Base-by-base conservation (phyloP, 352 stramenopile species). In the Thalassiosira mediterranea region DNA sequence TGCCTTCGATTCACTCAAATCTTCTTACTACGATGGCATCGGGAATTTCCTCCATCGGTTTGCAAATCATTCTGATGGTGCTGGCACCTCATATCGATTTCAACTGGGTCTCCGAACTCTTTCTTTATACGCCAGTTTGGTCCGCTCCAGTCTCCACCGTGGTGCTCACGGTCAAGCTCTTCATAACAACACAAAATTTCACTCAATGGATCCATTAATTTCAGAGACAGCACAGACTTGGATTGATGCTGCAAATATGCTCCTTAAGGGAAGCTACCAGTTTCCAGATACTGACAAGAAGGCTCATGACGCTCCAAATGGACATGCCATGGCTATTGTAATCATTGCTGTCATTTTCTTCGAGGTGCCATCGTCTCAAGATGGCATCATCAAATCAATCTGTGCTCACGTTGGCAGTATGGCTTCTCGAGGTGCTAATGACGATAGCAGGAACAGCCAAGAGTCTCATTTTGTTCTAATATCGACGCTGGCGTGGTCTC, bases 261-360 rank as follows among this genome's bases (percentile, higher is more conserved):
- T 82, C 29, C 66, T 82, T 7, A 34, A 32, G 13, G n/a, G 15
- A 17, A 54, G 4, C 4, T n/a, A 23, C 5, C 25, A 42, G 8
- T 26, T 32, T 40, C 13, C 59, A 48, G 58, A 31, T 19, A 19
- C 11, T 15, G 51, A 28, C 21, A 66, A 60, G 25, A 3, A 15
- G 48, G 37, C 69, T 32, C 29, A 0, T 8, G 64, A 25, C 34
- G 38, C 56, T 47, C 49, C 37, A 67, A 44, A 74, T 49, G 64
- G 71, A 17, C 61, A 47, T 49, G 47, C 73, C 17, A 60, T 82
- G 64, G 65, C 73, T 23, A n/a, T 76, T 48, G 68, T 73, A 1
- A 71, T 77, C 19, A 71, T 82, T 38, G 48, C 70, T 54, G 73
- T 82, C 28, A 49, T 82, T 56, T 82, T 77, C 46, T 82, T 51